These are phyloP conservation scores for Adansonia grandidieri DNA, from an alignment of 441 rosid genomes.

Conservation along the genomic window DNA sequence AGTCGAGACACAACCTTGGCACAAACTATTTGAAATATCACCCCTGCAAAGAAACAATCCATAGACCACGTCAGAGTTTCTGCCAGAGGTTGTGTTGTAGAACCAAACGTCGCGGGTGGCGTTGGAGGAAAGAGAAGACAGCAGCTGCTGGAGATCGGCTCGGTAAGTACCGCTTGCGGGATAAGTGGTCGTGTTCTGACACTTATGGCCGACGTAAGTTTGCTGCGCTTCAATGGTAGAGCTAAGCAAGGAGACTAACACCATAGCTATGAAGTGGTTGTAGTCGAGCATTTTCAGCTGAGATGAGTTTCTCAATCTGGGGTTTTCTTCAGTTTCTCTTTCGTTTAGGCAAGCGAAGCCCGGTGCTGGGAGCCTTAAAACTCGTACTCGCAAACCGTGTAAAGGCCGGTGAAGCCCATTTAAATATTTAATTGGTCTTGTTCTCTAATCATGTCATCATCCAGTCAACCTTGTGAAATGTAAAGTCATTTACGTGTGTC, in stretches of 20 bases:
- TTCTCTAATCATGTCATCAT: too few species aligned
- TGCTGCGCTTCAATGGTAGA: constrained; percentile 12
- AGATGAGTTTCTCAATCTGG: neutral
- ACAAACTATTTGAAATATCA: constrained; percentile 30
- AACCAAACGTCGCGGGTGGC: constrained; percentile 29
- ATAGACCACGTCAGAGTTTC: constrained; percentile 34
- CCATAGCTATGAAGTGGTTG: neutral
- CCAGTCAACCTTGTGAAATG: too few species aligned
- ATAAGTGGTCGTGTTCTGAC: constrained; percentile 16
- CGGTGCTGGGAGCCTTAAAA: too few species aligned
- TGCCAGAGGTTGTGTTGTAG: constrained; percentile 27
- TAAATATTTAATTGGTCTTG: too few species aligned
- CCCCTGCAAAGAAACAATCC: constrained; percentile 61
- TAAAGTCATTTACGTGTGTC: too few species aligned
- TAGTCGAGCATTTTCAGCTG: neutral
- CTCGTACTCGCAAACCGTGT: too few species aligned
- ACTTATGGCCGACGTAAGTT: neutral
- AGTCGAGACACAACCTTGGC: constrained; percentile 38
- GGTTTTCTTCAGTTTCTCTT: too few species aligned
- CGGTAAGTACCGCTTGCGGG: constrained; percentile 39
- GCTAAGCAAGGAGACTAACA: constrained; percentile 11
- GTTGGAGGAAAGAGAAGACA: constrained; percentile 45
- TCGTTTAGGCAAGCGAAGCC: too few species aligned
- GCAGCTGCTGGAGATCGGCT: constrained; percentile 38
- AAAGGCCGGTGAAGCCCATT: too few species aligned